Percentiles rank a stretch among this genome's conserved stretches.
Evolutionary conservation across 768 basidiomycete species (phyloP).

Genomic region (Thelephora ganbajun): DNA sequence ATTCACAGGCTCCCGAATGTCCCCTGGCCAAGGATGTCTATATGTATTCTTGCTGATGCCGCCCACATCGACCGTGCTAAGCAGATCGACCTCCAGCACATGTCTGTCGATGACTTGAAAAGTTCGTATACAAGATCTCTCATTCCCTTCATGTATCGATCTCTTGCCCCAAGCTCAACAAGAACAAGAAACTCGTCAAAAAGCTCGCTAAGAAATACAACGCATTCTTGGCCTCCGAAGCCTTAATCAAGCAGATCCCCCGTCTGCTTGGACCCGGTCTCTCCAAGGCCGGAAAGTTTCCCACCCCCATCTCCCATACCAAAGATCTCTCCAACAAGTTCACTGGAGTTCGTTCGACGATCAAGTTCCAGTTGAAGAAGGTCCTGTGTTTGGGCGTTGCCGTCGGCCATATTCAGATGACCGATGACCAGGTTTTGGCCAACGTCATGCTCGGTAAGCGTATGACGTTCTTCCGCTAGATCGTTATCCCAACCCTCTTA

Average conservation of each 20-base stretch:
- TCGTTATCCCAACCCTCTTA: slow-evolving; percentile 1
- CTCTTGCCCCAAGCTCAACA: slow-evolving; percentile 64
- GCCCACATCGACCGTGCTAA: slow-evolving; percentile 98
- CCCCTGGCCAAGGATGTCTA: slow-evolving; percentile 96
- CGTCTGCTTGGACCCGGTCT: slow-evolving; percentile 99
- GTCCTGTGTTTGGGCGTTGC: slow-evolving; percentile 98
- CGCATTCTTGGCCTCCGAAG: slow-evolving; percentile 94
- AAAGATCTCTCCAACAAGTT: slow-evolving; percentile 89
- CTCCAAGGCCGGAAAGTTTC: slow-evolving; percentile 99
- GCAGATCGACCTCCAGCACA: slow-evolving; percentile 95
- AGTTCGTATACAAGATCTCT: slow-evolving; percentile 33
- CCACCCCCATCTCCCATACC: slow-evolving; percentile 84
- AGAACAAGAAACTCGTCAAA: slow-evolving; percentile 99
- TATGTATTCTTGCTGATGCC: slow-evolving; percentile 99
- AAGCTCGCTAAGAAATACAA: slow-evolving; percentile 99
- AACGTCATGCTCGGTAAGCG: slow-evolving; percentile 93
- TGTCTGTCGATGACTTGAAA: slow-evolving; percentile 99
- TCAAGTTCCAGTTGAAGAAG: slow-evolving; percentile 99
- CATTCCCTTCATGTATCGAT: slow-evolving; percentile 1
- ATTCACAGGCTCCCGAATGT: slow-evolving; percentile 78
- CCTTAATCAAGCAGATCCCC: slow-evolving; percentile 98
- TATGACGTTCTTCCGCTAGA: not conserved
- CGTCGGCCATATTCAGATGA: slow-evolving; percentile 96
- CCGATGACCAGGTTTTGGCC: slow-evolving; percentile 87
- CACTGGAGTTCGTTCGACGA: slow-evolving; percentile 91